Conservation (phyloP, 371 early-diverging fungal genomes). For the Mucor indicus region DNA sequence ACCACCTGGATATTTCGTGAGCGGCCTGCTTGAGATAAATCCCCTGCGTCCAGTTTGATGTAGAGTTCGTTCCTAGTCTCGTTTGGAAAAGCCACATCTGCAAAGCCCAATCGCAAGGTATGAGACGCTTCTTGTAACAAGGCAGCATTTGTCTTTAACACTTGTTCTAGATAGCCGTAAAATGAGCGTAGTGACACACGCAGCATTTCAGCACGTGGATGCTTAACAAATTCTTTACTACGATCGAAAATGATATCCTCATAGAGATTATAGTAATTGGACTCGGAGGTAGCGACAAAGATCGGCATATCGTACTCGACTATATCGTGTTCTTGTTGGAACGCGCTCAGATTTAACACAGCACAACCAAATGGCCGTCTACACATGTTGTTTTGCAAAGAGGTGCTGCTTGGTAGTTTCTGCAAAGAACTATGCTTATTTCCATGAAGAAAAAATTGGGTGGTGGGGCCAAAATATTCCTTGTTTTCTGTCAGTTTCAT, state of each 20-base stretch:
- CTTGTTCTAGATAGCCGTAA: slow-evolving; percentile 44
- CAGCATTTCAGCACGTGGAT: slow-evolving; percentile 52
- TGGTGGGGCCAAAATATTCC: slow-evolving; percentile 16
- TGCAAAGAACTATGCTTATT: background rate
- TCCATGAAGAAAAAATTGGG: slow-evolving; percentile 11
- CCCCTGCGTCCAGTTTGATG: slow-evolving; percentile 60
- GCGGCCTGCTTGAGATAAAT: slow-evolving; percentile 55
- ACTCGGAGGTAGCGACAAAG: slow-evolving; percentile 54
- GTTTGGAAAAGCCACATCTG: slow-evolving; percentile 65
- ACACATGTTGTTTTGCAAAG: slow-evolving; percentile 7
- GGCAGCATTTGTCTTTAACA: slow-evolving; percentile 47
- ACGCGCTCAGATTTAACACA: slow-evolving; percentile 43
- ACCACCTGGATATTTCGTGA: slow-evolving; percentile 62
- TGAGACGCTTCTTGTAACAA: slow-evolving; percentile 45
- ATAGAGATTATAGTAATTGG: slow-evolving; percentile 51
- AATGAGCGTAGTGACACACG: slow-evolving; percentile 53
- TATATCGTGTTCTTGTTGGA: slow-evolving; percentile 6
- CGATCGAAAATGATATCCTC: slow-evolving; percentile 60
- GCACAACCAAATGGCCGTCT: slow-evolving; percentile 71
- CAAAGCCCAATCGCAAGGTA: slow-evolving; percentile 62
- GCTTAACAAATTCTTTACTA: slow-evolving; percentile 44
- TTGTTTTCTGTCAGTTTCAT: slow-evolving; percentile 61
- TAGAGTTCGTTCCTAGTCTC: slow-evolving; percentile 65
- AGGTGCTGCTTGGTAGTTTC: background rate
- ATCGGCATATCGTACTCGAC: slow-evolving; percentile 58